Evolutionary conservation across 2,329 filamentous ascomycete genomes (phyloP).

Genomic region (Penicillium verrucosum): DNA sequence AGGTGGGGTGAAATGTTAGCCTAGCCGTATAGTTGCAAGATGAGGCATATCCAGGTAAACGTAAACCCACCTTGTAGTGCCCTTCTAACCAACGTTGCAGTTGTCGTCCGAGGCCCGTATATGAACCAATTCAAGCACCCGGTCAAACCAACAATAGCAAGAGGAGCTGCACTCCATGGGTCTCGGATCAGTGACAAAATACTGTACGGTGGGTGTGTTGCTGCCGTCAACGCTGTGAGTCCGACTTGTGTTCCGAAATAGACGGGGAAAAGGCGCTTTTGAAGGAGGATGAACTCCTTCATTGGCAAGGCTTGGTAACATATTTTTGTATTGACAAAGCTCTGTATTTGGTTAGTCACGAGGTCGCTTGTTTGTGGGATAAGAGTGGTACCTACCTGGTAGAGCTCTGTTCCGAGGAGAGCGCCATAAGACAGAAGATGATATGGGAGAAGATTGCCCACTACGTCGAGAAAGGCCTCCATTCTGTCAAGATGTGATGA

Average conservation of each 20-base stretch:
- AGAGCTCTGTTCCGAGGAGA: slow-evolving; percentile 41
- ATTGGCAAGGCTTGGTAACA: slow-evolving; percentile 35
- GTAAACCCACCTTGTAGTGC: slow-evolving; percentile 19
- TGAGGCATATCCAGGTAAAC: background rate
- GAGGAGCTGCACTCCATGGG: slow-evolving; percentile 24
- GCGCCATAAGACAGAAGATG: slow-evolving; percentile 42
- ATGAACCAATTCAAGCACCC: slow-evolving; percentile 36
- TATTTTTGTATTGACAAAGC: slow-evolving; percentile 43
- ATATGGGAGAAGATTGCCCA: slow-evolving; percentile 27
- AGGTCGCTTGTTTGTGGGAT: background rate
- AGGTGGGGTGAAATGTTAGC: background rate
- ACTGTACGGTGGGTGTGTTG: slow-evolving; percentile 35
- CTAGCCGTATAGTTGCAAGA: background rate
- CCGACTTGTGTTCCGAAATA: slow-evolving; percentile 41
- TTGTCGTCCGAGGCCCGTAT: slow-evolving; percentile 38
- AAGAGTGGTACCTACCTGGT: slow-evolving; percentile 22
- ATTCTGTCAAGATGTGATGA: slow-evolving; percentile 2
- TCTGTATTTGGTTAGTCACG: slow-evolving; percentile 19
- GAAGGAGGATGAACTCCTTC: slow-evolving; percentile 38
- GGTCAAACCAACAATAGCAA: slow-evolving; percentile 31
- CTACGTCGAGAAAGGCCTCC: slow-evolving; percentile 9
- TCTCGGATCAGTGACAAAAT: slow-evolving; percentile 26
- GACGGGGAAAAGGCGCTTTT: slow-evolving; percentile 41
- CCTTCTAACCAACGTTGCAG: slow-evolving; percentile 32
- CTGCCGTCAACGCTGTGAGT: slow-evolving; percentile 33